Base-by-base conservation (phyloP, 371 early-diverging fungal genomes). In the Mycotypha africana region DNA sequence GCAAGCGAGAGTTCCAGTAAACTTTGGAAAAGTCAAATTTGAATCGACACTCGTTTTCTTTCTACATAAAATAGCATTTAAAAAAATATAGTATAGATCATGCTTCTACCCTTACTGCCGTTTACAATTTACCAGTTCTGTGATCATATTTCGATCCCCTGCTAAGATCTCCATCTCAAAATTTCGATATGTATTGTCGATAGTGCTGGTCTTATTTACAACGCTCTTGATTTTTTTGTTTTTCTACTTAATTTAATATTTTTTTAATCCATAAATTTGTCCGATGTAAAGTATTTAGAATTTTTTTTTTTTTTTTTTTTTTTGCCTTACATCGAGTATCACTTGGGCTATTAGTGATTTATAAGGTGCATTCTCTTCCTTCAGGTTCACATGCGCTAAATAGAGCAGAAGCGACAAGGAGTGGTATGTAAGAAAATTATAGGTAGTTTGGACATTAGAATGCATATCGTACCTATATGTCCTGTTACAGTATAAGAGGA, bases 1-100 rank as follows among this genome's bases (percentile, higher is more conserved):
- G 97, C 30, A 99, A 83, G 24, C 99, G 83, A 10, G 98, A 97
- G 74, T 99, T 99, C 99, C 99, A 99, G 66, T 99, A 99, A 3
- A 99, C 99, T 53, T 91, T 85, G 12, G 96, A 91, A 51, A 95
- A 98, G 56, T 98, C 97, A 52, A 99, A 92, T 43, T 79, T 72
- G 70, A 98, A 98, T 40, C 63, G 69, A 63, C 97, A 95, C 6
- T 82, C 86, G 56, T 89, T 88, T 62, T 99, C 99, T 58, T 82
- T 80, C 90, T 92, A 70, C n/a, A n/a, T n/a, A n/a, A 36, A 31
- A 2, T 6, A 30, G 19, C 8, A 28, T 45, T 33, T n/a, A 4
- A 12, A 14, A 14, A 23, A 16, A 11, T 14, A 10, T 37, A 17
- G 7, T 25, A 6, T 6, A n/a, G n/a, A n/a, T n/a, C n/a, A n/a